Percentiles rank a stretch among this genome's conserved stretches.
Conservation (phyloP, 208 protist species). For the Trypanosoma vivax region DNA sequence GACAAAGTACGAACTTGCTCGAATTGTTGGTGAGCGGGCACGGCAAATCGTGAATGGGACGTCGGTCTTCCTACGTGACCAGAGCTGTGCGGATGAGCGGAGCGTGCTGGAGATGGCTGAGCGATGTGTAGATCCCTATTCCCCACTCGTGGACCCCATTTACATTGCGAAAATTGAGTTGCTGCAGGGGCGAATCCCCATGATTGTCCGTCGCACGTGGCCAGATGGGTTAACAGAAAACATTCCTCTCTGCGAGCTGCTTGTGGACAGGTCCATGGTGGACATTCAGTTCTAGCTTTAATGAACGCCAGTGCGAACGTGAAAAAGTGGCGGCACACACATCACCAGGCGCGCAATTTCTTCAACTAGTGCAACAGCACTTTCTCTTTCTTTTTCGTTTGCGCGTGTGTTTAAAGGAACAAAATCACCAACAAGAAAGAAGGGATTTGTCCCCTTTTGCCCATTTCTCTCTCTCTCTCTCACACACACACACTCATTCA, state of each 20-base stretch:
- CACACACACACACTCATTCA: not conserved
- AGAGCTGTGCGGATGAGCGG: constrained; percentile 7
- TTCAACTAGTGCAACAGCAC: not conserved
- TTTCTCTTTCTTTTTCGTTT: not conserved
- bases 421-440: too few relatives aligned
- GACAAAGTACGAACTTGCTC: constrained; percentile 81
- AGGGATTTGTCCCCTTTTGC: too few relatives aligned
- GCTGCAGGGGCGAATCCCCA: constrained; percentile 56
- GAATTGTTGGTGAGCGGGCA: constrained; percentile 75
- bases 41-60: constrained; percentile 69
- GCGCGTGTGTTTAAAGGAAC: not conserved
- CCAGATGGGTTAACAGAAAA: constrained; percentile 70
- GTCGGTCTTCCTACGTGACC: constrained; percentile 24
- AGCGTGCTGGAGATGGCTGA: constrained; percentile 52
- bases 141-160: constrained; percentile 71
- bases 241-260: constrained; percentile 73
- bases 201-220: constrained; percentile 82
- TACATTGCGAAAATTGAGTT: constrained; percentile 84
- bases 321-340: not conserved
- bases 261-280: constrained; percentile 59
- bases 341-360: not conserved
- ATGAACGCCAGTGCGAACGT: not conserved
- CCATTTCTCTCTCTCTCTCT: not conserved
- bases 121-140: constrained; percentile 60
- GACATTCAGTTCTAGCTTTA: constrained; percentile 61